Percentiles rank a stretch among this genome's conserved stretches.
phyloP scores from a whole-genome alignment of 1,139 yeast genomes.

The Protomyces lactucae-debilis region DNA sequence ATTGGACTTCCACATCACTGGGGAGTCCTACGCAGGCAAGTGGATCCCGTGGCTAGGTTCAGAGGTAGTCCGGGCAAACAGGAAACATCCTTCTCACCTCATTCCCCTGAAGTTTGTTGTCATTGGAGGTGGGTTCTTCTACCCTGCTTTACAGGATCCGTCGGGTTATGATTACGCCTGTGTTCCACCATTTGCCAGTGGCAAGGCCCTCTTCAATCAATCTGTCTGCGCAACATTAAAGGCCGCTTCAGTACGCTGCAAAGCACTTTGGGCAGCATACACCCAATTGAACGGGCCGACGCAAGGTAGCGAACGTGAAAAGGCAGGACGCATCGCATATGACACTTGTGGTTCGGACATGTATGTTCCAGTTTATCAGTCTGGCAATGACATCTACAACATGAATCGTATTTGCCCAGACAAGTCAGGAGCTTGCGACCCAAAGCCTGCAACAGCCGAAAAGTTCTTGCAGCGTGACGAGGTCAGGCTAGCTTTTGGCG shows the following conservation, averaged over 20 bases:
- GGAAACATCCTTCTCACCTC: conserved; percentile 4
- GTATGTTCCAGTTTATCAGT: conserved; percentile 90
- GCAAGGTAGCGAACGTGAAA: too few species aligned
- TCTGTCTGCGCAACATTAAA: conserved; percentile 77
- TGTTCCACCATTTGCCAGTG: conserved; percentile 29
- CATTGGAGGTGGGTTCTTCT: conserved; percentile 95
- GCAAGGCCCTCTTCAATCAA: conserved; percentile 70
- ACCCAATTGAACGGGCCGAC: conserved; percentile 49
- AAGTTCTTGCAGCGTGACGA: too few species aligned
- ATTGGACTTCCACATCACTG: conserved; percentile 58
- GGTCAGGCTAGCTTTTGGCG: too few species aligned
- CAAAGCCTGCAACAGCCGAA: too few species aligned
- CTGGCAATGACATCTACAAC: conserved; percentile 65
- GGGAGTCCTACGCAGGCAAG: conserved; percentile 96
- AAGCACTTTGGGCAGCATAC: conserved; percentile 79
- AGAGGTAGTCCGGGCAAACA: conserved; percentile 58
- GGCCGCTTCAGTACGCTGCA: conserved; percentile 70
- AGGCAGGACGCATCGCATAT: too few species aligned
- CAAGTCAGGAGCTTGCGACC: conserved; percentile 17
- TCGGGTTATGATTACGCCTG: conserved; percentile 96
- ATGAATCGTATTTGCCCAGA: background rate
- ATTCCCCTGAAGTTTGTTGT: conserved; percentile 81
- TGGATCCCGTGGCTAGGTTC: conserved; percentile 83
- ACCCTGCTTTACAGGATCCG: conserved; percentile 80
- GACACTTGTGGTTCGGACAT: conserved; percentile 51